Base-by-base conservation (phyloP, 1,139 yeast species). In the Taphrina sp. region DNA sequence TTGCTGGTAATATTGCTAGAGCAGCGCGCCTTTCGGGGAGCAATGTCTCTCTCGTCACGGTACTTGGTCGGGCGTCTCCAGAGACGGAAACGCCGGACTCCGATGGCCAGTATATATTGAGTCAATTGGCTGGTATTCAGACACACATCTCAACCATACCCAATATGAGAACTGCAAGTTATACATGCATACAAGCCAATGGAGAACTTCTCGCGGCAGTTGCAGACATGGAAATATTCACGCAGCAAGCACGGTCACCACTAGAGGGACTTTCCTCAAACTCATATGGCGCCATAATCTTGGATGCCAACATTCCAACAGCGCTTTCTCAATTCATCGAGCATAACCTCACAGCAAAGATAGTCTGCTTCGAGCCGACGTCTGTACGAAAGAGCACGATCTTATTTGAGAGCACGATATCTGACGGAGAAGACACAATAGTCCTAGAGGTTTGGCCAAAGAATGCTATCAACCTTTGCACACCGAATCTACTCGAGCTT, bases 221-320 rank as follows among this genome's bases (percentile, higher is more conserved):
- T 66, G 92, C 95, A 2, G 95, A 86, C 65, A 88, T 89, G 96
- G 73, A 73, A 10, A 79, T 84, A 10, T 72, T 83, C 16, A 87
- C 85, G 62, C 31, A 26, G 49, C 58, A 17, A 52, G 60, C 1
- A 64, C n/a, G n/a, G n/a, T n/a, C n/a, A n/a, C n/a, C n/a, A n/a
- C n/a, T n/a, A n/a, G 67, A 1, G 68, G 71, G 4, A 61, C 81
- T 2, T 58, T 58, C 0, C 39, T 64, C 14, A 63, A 70, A 2
- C 54, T 65, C 1, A 82, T 86, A 0, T 62, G 67, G 19, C 22
- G 57, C 43, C 39, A 75, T 85, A 2, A 74, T 84, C 2, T 65
- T 83, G 42, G 96, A 88, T 65, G 84, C 89, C 42, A 88, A 88
- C 64, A 69, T 79, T 58, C 64, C 70, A 17, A 65, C 69, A 4